A percentile compares a stretch with the other conserved stretches of the same genome.
Conservation (phyloP, 2,329 filamentous ascomycete genomes). For the Colletotrichum sp. region DNA sequence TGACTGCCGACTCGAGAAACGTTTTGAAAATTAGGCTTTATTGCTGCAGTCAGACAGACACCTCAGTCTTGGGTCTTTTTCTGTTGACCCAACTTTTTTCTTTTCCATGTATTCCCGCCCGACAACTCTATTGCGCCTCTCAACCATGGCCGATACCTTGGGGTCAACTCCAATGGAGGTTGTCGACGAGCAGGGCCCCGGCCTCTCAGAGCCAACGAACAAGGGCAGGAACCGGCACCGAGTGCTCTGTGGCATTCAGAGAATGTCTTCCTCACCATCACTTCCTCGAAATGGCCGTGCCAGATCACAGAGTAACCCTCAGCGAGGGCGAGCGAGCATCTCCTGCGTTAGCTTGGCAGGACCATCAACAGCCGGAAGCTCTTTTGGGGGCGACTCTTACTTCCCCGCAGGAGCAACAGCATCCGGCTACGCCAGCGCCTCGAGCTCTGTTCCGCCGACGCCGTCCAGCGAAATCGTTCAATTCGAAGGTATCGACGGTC, state of each 20-base stretch:
- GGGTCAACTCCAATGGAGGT: constrained; percentile 19
- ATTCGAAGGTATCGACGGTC: constrained; percentile 48
- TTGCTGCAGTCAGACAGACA: neutral
- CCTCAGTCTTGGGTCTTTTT: neutral
- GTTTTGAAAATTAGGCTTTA: neutral
- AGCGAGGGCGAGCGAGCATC: constrained; percentile 58
- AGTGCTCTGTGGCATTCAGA: constrained; percentile 75
- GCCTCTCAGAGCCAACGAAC: constrained; percentile 36
- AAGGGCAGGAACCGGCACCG: constrained; percentile 74
- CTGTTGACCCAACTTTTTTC: neutral
- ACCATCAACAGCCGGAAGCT: constrained; percentile 32
- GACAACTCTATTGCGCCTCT: neutral
- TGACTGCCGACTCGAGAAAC: neutral
- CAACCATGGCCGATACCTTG: constrained; percentile 13
- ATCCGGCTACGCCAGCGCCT: constrained; percentile 33
- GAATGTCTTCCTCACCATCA: constrained; percentile 82
- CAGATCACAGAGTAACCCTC: constrained; percentile 71
- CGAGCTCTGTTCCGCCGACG: constrained; percentile 42
- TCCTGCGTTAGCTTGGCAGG: constrained; percentile 61
- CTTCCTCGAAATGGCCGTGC: constrained; percentile 67
- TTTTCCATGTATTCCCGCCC: neutral
- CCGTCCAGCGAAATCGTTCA: constrained; percentile 44
- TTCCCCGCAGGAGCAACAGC: constrained; percentile 29
- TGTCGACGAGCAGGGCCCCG: constrained; percentile 27
- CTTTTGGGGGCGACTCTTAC: constrained; percentile 31